Evolutionary conservation across 768 basidiomycete genomes (phyloP), one percentile per base, ranked within the genome.

Genomic region (Mycena metata): DNA sequence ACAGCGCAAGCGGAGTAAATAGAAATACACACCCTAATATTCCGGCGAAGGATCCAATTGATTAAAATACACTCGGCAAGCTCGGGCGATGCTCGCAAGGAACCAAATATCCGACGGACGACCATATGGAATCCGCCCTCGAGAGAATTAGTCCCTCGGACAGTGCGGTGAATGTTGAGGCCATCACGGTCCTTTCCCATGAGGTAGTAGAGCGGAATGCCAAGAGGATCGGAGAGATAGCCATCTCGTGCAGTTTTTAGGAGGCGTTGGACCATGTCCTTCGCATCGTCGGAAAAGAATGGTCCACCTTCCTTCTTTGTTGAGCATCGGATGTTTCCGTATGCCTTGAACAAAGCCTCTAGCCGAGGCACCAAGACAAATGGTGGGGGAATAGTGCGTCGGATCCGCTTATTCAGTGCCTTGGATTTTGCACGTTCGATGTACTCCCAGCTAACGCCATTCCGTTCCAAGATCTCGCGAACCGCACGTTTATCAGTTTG

Each of bases 211-310:
- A 76, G 60, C 2, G 56, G n/a, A 16, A 74, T 49, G 11, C 66
- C 64, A 30, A 66, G 65, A 1, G 71, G 70, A 64, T 76, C 75
- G 7, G 75, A 76, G 35, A 73, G 64, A 30, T 72, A 73, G 0
- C 75, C 75, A 0, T 43, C 19, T 42, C 49, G 47, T 2, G 19
- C 60, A 17, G 49, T 50, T 17, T 62, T 12, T 11, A 65, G 64
- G 13, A 64, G 54, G 19, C 19, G 19, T 10, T 46, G 9, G 2
- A 26, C 43, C 62, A 64, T 64, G 15, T 64, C 62, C 33, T 41
- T 64, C 0, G 62, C 62, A 3, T 64, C 63, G 5, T 64, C 55
- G 1, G 63, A 64, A 12, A 64, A 64, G 26, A 64, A 57, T 3
- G 50, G 7, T 7, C 54, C 55, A 13, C 24, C 2, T 13, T 4